Base-by-base conservation (phyloP, 192 early-diverging fungal species). In the Oehlia diaphana region DNA sequence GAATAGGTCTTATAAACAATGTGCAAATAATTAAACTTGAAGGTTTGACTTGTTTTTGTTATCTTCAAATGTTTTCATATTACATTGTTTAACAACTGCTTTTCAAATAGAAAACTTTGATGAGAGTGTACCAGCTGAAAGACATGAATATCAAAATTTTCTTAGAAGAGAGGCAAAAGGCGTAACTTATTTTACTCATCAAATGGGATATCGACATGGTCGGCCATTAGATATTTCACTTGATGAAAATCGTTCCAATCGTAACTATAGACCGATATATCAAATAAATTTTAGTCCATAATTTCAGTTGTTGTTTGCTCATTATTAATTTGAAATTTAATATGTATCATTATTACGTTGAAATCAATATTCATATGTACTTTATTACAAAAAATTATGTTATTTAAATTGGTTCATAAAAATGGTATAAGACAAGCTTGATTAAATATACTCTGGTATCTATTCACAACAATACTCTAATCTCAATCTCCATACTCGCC, bases 51-150 rank as follows among this genome's bases (percentile, higher is more conserved):
- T 63, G n/a, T n/a, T n/a, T n/a, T n/a, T n/a, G n/a, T n/a, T 50
- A 28, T 58, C 35, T 75, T 75, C 63, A 33, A 10, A 75, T 14
- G 33, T 62, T 63, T 75, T 35, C 74, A 75, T 21, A 35, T 3
- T 75, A 31, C 21, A 74, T n/a, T 63, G 28, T 75, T 23, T 63
- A 62, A n/a, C 21, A 63, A 75, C 74, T 61, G 61, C 58, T 75
- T 75, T 75, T 53, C 35, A 75, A 75, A 75, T 37, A 75, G 74
- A 75, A 63, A 63, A 31, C 8, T 75, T 75, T 23, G 74, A 75
- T 63, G 61, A 75, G 63, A 39, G 61, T 39, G 31, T 62, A 63
- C 71, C 7, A 72, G 21, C 16, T 72, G 47, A 72, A 72, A 72
- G 28, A 23, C 61, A 63, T 63, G 58, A 23, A 39, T 75, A 75